Evolutionary conservation across 768 basidiomycete species (phyloP).

Genomic region (Psilocybe sp.): DNA sequence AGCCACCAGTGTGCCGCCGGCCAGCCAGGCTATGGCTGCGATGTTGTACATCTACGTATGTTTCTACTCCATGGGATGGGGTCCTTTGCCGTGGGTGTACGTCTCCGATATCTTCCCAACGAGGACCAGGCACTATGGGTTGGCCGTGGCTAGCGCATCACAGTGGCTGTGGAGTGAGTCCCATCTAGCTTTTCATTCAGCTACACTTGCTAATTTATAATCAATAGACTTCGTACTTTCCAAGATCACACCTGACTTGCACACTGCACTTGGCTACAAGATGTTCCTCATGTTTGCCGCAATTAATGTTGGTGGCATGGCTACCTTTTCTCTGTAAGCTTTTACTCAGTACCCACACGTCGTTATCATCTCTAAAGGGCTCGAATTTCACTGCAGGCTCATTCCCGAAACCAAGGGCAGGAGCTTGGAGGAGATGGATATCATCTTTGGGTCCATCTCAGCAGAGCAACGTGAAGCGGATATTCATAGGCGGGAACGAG

Average conservation of each 20-base stretch:
- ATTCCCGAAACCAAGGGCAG: slow-evolving; percentile 65
- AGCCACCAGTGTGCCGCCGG: slow-evolving; percentile 40
- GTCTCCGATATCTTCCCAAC: slow-evolving; percentile 88
- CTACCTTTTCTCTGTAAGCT: slow-evolving; percentile 58
- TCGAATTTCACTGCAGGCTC: slow-evolving; percentile 27
- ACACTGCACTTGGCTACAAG: slow-evolving; percentile 63
- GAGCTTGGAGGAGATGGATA: slow-evolving; percentile 52
- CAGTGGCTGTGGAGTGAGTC: slow-evolving; percentile 82
- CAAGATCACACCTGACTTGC: slow-evolving; percentile 67
- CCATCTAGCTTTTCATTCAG: neutral
- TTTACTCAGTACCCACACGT: neutral
- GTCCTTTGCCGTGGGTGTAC: slow-evolving; percentile 56
- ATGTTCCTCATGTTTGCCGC: slow-evolving; percentile 76
- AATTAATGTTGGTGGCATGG: slow-evolving; percentile 73
- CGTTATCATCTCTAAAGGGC: neutral
- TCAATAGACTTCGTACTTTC: slow-evolving; percentile 42
- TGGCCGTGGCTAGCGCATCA: slow-evolving; percentile 69
- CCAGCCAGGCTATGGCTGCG: slow-evolving; percentile 80
- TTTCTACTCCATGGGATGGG: slow-evolving; percentile 89
- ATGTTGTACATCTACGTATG: slow-evolving; percentile 86
- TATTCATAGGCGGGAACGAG: slow-evolving; percentile 46
- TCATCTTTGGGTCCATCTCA: slow-evolving; percentile 55
- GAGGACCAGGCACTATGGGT: slow-evolving; percentile 76
- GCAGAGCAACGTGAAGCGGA: slow-evolving; percentile 51
- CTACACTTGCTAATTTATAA: neutral